Evolutionary conservation across 169 alveolate genomes (phyloP), one percentile per base, ranked within the genome.

Genomic region (Eimeria maxima): DNA sequence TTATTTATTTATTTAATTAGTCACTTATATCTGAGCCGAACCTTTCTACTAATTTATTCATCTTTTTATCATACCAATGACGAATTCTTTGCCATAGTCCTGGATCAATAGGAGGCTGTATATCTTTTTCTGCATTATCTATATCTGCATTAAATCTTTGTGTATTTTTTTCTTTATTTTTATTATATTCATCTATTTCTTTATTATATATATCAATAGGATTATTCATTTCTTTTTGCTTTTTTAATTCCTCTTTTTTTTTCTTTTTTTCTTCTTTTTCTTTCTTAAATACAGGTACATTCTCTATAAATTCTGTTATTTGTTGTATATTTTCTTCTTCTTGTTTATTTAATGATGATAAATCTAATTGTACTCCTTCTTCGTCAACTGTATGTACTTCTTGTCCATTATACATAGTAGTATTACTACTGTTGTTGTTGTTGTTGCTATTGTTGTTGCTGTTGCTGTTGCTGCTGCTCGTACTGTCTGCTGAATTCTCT

Each of bases 191-290:
- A 3, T 57, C 11, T 27, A 81, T 50, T 27, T 81, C 90, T 42
- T 38, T 20, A 3, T 81, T 29, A 42, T 81, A 81, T 20, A 47
- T 50, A 47, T 53, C 90, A 7, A 81, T 29, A 14, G 38, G 24
- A 29, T 88, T 88, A 53, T 88, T 65, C 50, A 20, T 13, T 44
- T 60, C 47, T 45, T 47, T 33, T 50, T 65, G 50, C 5, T 13
- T 7, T 67, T 81, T 65, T 18, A 24, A 16, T 14, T 57, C 67
- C 3, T 5, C 24, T 18, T 57, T 57, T 47, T 63, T 57, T 42
- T 42, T 86, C 63, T 63, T 29, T 81, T 86, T 86, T 42, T 60
- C 65, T 57, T 86, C 65, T 24, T 63, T 55, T 38, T 86, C 80
- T 3, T 33, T 86, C n/a, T 57, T 63, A 20, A 60, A 86, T 29